These are phyloP conservation scores for Acacia confusa DNA, from an alignment of 306 rosid species.

Conservation along the genomic window DNA sequence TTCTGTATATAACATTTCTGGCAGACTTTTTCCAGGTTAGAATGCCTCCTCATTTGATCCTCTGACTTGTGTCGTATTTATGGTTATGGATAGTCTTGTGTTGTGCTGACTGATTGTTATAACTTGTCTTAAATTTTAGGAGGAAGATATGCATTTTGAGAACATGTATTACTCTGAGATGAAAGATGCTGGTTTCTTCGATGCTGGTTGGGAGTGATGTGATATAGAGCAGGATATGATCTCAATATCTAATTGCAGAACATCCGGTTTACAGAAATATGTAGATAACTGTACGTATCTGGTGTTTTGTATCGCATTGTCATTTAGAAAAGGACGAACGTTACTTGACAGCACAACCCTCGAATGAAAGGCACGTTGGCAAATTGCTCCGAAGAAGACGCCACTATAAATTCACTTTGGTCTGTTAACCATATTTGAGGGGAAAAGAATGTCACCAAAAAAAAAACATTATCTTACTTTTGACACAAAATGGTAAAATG, in stretches of 20 bases:
- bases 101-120: not conserved
- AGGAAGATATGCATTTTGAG: constrained; percentile 81
- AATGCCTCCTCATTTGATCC: not conserved
- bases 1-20: constrained; percentile 56
- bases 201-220: constrained; percentile 77
- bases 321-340: not conserved
- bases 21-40: constrained; percentile 68
- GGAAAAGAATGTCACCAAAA: not conserved
- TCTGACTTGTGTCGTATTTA: not conserved
- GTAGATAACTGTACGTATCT: not conserved
- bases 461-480: not conserved
- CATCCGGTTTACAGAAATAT: not conserved
- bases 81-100: not conserved
- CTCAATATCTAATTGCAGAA: not conserved
- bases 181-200: constrained; percentile 98
- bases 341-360: not conserved
- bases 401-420: not conserved
- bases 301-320: not conserved
- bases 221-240: not conserved
- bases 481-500: not conserved
- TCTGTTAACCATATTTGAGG: not conserved
- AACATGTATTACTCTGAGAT: constrained; percentile 89
- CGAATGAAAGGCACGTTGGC: not conserved
- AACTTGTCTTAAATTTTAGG: constrained; percentile 47
- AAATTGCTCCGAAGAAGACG: not conserved